phyloP scores from a whole-genome alignment of 805 yeast genomes.

The Zygoascus flipseniorum region DNA sequence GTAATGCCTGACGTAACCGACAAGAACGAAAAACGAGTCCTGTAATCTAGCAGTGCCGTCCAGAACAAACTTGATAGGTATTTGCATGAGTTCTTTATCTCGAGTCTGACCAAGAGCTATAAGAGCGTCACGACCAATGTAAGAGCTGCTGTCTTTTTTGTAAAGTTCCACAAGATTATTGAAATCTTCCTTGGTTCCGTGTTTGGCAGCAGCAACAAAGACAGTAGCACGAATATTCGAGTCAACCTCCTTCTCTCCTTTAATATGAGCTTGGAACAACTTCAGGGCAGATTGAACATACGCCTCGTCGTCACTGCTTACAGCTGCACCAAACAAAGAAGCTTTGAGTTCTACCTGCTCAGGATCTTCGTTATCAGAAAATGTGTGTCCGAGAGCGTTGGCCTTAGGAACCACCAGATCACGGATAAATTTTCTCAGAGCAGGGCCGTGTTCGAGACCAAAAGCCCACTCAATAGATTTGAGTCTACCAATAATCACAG shows the following conservation, averaged over 20 bases:
- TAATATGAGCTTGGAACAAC: constrained; percentile 44
- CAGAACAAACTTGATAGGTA: constrained; percentile 48
- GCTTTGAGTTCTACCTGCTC: constrained; percentile 59
- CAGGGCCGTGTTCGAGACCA: constrained; percentile 32
- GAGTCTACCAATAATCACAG: constrained; percentile 37
- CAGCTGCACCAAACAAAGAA: constrained; percentile 36
- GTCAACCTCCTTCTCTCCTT: constrained; percentile 56
- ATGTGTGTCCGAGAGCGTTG: constrained; percentile 55
- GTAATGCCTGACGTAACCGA: constrained; percentile 45
- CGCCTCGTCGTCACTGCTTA: constrained; percentile 26
- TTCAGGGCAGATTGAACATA: constrained; percentile 26
- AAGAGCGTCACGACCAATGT: constrained; percentile 64
- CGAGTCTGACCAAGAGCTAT: constrained; percentile 58
- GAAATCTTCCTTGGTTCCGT: constrained; percentile 54
- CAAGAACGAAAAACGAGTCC: constrained; percentile 72
- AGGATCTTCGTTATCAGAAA: constrained; percentile 42
- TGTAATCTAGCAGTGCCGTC: constrained; percentile 55
- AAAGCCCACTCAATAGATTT: constrained; percentile 37
- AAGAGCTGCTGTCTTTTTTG: constrained; percentile 50
- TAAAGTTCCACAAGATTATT: constrained; percentile 55
- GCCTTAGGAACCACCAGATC: constrained; percentile 50
- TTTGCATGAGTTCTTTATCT: constrained; percentile 42
- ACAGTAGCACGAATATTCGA: constrained; percentile 65
- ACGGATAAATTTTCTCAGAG: constrained; percentile 38
- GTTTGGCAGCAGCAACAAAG: constrained; percentile 30